Evolutionary conservation across 768 basidiomycete species (phyloP), one percentile per base, ranked within the genome.

Genomic region (Steccherinum ochraceum): DNA sequence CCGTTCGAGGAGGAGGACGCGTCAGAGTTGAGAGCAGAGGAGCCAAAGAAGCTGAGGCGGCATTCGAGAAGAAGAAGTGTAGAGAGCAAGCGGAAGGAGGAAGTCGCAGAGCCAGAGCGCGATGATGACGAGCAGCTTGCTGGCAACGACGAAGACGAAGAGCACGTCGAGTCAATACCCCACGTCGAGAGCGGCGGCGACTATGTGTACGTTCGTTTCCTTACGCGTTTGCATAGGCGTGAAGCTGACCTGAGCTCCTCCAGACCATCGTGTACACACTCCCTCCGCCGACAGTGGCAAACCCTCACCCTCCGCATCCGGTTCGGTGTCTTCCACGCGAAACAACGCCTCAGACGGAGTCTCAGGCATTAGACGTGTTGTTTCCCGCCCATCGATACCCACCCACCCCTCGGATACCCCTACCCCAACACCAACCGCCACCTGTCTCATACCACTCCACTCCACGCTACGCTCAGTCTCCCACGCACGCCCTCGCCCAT

Each of bases 181-280:
- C 41, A n/a, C 24, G 24, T 25, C 19, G 40, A 23, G 26, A 24
- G 25, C 12, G 60, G 59, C 18, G 57, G 56, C 49, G 56, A 61
- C 48, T 56, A 46, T 50, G 53, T 58, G 49, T 50, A 57, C 55
- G 63, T 62, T 25, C 49, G 49, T 60, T 24, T 48, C 30, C 16
- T 39, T 30, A 23, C 12, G 18, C 35, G 21, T 35, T 26, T 30
- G 18, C 16, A 5, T 43, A 18, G 21, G 18, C 26, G 5, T n/a
- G 26, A 18, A 40, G 50, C 44, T 45, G 45, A 46, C 54, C 1
- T 39, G 24, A 12, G 13, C 46, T 45, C 35, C 45, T 48, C 21
- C 52, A 82, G 79, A 2, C 83, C 83, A 12, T 80, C 80, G 27
- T 84, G 83, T 65, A 66, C 69, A 7, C 70, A 82, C 61, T 68